Evolutionary conservation across 2,329 filamentous ascomycete species (phyloP).

Genomic region (Aurifilum marmelostoma): DNA sequence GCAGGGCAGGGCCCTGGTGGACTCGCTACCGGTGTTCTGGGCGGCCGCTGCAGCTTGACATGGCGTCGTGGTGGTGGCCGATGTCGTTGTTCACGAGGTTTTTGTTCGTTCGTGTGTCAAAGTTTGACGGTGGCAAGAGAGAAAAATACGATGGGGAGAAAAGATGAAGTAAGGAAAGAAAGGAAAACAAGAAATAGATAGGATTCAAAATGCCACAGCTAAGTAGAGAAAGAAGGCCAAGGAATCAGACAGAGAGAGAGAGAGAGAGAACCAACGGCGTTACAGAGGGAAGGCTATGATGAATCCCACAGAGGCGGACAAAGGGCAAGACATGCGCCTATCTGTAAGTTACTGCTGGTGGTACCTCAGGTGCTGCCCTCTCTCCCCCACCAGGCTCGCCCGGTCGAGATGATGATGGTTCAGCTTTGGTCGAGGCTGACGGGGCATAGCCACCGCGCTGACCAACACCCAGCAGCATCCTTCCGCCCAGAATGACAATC

Average conservation of each 20-base stretch:
- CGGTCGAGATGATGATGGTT: background rate
- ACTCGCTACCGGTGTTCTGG: conserved; percentile 13
- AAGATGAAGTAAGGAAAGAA: background rate
- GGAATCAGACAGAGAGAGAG: too few relatives aligned
- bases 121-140: background rate
- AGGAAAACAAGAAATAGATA: background rate
- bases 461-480: background rate
- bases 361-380: too few relatives aligned
- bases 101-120: background rate
- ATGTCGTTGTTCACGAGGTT: conserved; percentile 33
- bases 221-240: background rate
- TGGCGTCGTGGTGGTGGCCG: background rate
- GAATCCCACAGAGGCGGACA: background rate
- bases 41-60: conserved; percentile 11
- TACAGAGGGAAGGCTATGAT: conserved; percentile 10
- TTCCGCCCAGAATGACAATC: background rate
- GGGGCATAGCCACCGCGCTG: conserved; percentile 1
- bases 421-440: conserved; percentile 11
- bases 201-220: background rate
- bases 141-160: background rate
- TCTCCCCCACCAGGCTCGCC: background rate
- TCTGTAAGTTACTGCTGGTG: too few relatives aligned
- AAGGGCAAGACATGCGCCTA: background rate
- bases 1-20: background rate
- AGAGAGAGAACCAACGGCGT: background rate